Evolutionary conservation across 176 grass and related monocot species (phyloP).

Genomic region (Ananas comosus): DNA sequence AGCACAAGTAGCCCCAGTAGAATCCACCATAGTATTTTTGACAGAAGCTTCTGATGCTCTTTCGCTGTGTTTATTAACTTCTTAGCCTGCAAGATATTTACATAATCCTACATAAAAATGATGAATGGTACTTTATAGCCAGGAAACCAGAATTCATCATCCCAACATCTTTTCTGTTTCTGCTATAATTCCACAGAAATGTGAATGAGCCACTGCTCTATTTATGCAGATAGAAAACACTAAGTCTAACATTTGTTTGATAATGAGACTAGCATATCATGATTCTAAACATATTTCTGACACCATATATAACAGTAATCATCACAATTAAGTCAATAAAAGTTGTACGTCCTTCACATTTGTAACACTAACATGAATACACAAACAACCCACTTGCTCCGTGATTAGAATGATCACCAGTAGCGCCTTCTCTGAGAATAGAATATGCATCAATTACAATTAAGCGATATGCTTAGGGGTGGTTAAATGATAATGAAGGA

Average conservation of each 20-base stretch:
- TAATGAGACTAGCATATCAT: too few species aligned
- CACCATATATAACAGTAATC: too few species aligned
- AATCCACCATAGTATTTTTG: conserved; percentile 8
- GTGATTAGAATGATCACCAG: too few species aligned
- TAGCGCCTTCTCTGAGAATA: too few species aligned
- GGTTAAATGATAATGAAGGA: too few species aligned
- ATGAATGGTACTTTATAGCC: conserved; percentile 4
- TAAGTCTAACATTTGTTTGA: background rate
- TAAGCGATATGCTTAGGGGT: too few species aligned
- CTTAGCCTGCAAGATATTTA: conserved; percentile 21
- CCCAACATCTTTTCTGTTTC: background rate
- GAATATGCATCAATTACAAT: too few species aligned
- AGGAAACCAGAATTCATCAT: conserved; percentile 14
- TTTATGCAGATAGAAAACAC: background rate
- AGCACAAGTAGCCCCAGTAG: conserved; percentile 27
- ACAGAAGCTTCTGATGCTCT: conserved; percentile 20
- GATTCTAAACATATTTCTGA: too few species aligned
- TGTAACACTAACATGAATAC: too few species aligned
- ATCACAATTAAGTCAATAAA: too few species aligned
- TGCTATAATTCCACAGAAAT: background rate
- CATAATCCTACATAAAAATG: conserved; percentile 23
- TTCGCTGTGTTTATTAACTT: conserved; percentile 17
- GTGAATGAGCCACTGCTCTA: background rate
- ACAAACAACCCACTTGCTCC: too few species aligned
- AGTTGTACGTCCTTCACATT: too few species aligned